These are phyloP conservation scores for Fusarium sp. DNA, from an alignment of 2,329 filamentous ascomycete genomes.

Conservation along the genomic window DNA sequence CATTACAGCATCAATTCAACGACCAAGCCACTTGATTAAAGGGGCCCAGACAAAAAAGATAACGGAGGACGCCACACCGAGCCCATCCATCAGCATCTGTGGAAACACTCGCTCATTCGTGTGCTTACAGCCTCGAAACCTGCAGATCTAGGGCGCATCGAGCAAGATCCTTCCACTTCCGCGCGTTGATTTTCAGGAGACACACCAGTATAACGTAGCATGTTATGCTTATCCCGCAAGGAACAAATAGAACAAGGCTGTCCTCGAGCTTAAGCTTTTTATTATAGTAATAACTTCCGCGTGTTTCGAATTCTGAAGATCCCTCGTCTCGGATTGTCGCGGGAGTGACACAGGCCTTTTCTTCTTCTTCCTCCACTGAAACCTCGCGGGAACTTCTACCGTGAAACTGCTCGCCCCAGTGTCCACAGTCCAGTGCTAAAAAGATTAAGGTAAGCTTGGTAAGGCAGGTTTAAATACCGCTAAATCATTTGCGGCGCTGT, in stretches of 20 bases:
- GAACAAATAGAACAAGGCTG: slow-evolving; percentile 4
- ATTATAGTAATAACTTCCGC: background rate
- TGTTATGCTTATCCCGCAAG: slow-evolving; percentile 8
- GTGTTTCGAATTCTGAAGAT: slow-evolving; percentile 17
- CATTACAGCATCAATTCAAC: background rate
- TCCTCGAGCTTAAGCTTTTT: slow-evolving; percentile 1
- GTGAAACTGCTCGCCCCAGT: slow-evolving; percentile 2
- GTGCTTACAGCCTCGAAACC: slow-evolving; percentile 1
- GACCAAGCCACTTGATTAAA: background rate
- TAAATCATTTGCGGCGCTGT: slow-evolving; percentile 21
- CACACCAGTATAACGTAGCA: background rate
- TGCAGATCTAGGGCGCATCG: slow-evolving; percentile 17
- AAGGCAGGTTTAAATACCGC: background rate
- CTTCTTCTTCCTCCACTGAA: background rate
- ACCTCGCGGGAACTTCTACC: background rate
- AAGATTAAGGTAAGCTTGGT: background rate
- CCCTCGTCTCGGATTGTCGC: slow-evolving; percentile 23
- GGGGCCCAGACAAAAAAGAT: slow-evolving; percentile 4
- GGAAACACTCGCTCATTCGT: background rate
- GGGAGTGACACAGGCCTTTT: slow-evolving; percentile 8
- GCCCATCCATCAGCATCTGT: background rate
- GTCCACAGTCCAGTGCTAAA: background rate
- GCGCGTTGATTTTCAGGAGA: slow-evolving; percentile 30
- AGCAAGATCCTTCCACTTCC: slow-evolving; percentile 15
- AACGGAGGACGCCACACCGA: background rate